phyloP scores from a whole-genome alignment of 2,329 filamentous ascomycete species.

The Trichoderma cornu-damae region DNA sequence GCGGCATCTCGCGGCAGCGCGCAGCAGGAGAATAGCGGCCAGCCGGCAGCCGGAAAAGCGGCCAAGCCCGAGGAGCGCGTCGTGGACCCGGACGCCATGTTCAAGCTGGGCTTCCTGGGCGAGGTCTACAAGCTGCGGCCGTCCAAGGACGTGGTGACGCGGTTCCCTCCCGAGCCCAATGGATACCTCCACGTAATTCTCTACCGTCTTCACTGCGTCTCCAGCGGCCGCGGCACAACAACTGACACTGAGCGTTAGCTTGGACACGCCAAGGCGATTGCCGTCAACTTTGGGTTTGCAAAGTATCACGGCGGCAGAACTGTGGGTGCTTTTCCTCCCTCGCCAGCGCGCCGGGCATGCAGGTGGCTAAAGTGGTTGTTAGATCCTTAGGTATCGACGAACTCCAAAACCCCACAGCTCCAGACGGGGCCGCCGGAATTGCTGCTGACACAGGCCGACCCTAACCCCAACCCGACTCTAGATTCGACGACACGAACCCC shows the following conservation, averaged over 20 bases:
- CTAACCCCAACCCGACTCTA: too few relatives aligned
- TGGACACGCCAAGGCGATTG: conserved; percentile 91
- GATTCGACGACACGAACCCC: conserved; percentile 95
- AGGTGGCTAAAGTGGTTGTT: not conserved
- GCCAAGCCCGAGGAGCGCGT: conserved; percentile 35
- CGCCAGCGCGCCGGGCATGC: not conserved
- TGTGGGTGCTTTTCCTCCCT: not conserved
- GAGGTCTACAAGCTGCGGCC: conserved; percentile 67
- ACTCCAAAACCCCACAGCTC: too few relatives aligned
- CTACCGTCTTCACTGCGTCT: not conserved
- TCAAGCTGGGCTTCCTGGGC: conserved; percentile 71
- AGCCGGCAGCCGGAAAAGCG: conserved; percentile 15
- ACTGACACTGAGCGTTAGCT: conserved; percentile 40
- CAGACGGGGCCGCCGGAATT: not conserved
- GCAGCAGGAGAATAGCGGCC: conserved; percentile 37
- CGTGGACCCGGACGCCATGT: conserved; percentile 62
- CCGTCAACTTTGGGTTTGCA: conserved; percentile 94
- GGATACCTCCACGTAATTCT: conserved; percentile 67
- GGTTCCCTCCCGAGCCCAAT: conserved; percentile 84
- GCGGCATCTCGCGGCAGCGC: conserved; percentile 1
- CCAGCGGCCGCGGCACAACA: too few relatives aligned
- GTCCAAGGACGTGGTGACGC: conserved; percentile 57
- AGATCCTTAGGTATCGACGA: conserved; percentile 5
- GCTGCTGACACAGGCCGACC: not conserved
- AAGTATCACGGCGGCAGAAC: conserved; percentile 65